A percentile compares a stretch with the other conserved stretches of the same genome.
Conservation (phyloP, 495 filamentous ascomycete genomes). For the Xylaria sp. region DNA sequence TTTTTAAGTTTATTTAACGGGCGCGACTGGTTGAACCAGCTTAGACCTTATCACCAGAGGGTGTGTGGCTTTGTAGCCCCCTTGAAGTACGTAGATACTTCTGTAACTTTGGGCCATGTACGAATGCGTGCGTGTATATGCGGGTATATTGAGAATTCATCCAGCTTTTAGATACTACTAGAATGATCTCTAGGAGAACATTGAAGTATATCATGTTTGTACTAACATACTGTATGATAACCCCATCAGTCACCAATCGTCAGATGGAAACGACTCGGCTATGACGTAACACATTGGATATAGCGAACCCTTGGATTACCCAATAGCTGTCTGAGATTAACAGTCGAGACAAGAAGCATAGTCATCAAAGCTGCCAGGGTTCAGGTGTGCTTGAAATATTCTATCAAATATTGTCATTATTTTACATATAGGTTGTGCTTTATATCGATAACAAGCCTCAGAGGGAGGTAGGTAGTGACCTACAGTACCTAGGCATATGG, state of each 20-base stretch:
- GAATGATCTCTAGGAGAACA: neutral
- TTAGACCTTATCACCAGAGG: neutral
- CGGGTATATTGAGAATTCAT: neutral
- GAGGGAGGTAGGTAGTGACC: no score
- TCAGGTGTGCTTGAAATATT: no score
- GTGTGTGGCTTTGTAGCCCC: neutral
- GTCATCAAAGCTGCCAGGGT: no score
- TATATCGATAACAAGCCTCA: no score
- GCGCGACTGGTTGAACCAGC: neutral
- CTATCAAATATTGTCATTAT: no score
- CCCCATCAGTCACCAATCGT: neutral
- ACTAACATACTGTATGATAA: neutral
- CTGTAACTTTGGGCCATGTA: neutral
- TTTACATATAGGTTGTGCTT: no score
- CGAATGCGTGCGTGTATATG: neutral
- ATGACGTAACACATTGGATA: slow-evolving; percentile 5
- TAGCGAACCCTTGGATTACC: no score
- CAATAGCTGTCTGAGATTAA: neutral
- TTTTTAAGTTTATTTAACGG: neutral
- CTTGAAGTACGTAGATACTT: neutral
- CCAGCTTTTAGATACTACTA: neutral
- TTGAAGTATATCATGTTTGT: no score
- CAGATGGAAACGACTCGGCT: neutral
- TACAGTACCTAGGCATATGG: no score
- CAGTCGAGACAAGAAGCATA: no score